phyloP scores from a whole-genome alignment of 345 rosid genomes.

The Eutrema yunnanense region DNA sequence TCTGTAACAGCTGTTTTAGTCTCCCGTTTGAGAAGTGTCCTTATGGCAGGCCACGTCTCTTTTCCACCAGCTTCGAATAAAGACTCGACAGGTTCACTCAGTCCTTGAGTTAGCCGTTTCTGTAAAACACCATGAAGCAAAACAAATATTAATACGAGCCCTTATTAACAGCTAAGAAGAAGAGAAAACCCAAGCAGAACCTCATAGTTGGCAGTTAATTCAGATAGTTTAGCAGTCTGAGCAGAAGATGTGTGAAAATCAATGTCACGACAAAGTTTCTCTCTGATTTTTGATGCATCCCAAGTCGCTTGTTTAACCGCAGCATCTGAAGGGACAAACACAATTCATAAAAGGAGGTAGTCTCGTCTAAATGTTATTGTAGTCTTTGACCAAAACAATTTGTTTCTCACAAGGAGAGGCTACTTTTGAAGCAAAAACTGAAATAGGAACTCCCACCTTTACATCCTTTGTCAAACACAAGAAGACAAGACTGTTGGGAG shows the following conservation, averaged over 20 bases:
- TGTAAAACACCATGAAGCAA: constrained; percentile 29
- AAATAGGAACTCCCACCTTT: constrained; percentile 37
- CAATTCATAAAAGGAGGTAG: not conserved
- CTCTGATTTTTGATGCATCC: constrained; percentile 56
- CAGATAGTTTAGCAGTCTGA: constrained; percentile 47
- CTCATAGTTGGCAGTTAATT: constrained; percentile 45
- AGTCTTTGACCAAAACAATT: not conserved
- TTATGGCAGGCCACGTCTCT: constrained; percentile 63
- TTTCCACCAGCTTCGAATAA: constrained; percentile 52
- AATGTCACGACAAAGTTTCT: constrained; percentile 57
- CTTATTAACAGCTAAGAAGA: constrained; percentile 4
- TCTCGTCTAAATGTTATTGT: not conserved
- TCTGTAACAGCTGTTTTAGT: constrained; percentile 45
- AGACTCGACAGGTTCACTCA: constrained; percentile 48
- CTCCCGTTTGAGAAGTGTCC: constrained; percentile 58
- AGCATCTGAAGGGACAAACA: constrained; percentile 41
- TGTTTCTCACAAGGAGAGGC: not conserved
- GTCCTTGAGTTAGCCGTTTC: constrained; percentile 49
- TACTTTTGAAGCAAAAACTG: not conserved
- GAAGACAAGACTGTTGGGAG: constrained; percentile 42
- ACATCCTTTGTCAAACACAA: constrained; percentile 61
- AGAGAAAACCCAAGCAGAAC: constrained; percentile 27
- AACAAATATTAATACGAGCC: not conserved
- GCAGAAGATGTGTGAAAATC: constrained; percentile 44
- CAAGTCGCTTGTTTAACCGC: constrained; percentile 51